Base-by-base conservation (phyloP, 192 early-diverging fungal genomes). In the Glomus cerebriforme region DNA sequence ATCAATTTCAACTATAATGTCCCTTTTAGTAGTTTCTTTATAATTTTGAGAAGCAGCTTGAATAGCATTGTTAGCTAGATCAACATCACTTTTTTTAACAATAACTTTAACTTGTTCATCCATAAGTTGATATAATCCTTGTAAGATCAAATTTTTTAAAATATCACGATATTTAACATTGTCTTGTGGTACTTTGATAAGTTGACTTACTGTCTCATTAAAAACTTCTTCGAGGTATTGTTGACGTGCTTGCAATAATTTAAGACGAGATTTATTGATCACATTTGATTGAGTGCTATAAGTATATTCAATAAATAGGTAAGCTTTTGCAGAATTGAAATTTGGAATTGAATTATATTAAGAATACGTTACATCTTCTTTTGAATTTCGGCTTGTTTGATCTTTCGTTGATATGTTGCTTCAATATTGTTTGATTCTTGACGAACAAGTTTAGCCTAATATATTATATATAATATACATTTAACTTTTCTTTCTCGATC, bases 361-460 rank as follows among this genome's bases (percentile, higher is more conserved):
- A n/a, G 43, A n/a, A 37, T 9, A 47, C 27, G 15, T 26, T 87
- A 94, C 93, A 99, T 99, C 79, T 95, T 93, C 78, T 95, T 93
- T 87, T 96, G 93, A 22, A 98, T 92, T 85, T 99, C 95, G 24
- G 94, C 93, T 87, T 98, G 98, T 88, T 99, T 99, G 77, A 95
- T 91, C 85, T 99, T 98, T 86, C 96, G 95, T 82, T 96, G 92
- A 88, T 95, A 99, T 77, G 93, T 91, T 78, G 94, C 92, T 73
- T 99, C 98, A 79, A 99, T 98, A 79, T 94, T 95, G 82, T 98
- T 89, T 26, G 96, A 94, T 85, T 99, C 98, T 85, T 96, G 93
- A 65, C 98, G 95, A 29, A 99, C 98, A 62, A 98, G 91, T 85
- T 99, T 99, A 85, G 95, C 98, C 89, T 92, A 83, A 24, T 24